Conservation (phyloP, 2,329 filamentous ascomycete species). For the Fusarium keratoplasticum region DNA sequence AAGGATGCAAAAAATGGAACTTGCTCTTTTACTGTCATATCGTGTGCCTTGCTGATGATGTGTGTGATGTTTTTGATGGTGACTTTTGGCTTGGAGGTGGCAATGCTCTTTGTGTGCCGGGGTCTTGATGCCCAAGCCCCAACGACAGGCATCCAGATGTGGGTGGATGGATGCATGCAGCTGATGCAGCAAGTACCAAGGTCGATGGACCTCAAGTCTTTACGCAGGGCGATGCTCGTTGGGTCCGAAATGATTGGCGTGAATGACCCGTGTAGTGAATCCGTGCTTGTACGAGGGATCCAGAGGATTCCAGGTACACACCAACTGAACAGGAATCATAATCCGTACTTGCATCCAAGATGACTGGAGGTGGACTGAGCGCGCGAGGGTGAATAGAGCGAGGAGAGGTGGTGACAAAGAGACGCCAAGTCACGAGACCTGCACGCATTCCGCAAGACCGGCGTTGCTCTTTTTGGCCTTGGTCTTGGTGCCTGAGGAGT, state of each 20-base stretch:
- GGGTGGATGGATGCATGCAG: background rate
- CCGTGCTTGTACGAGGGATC: background rate
- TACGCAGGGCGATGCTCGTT: background rate
- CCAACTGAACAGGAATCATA: background rate
- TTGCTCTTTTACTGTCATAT: slow-evolving; percentile 12
- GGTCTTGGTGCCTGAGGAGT: slow-evolving; percentile 38
- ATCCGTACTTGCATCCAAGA: slow-evolving; percentile 4
- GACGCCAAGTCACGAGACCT: slow-evolving; percentile 35
- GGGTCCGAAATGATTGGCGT: background rate
- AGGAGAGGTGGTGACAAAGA: slow-evolving; percentile 4
- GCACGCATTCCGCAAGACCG: slow-evolving; percentile 10
- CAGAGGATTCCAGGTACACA: background rate
- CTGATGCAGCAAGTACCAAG: background rate
- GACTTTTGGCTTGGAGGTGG: background rate
- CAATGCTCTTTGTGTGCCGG: background rate
- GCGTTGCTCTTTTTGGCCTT: background rate
- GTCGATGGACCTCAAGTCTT: background rate
- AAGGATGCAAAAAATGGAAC: slow-evolving; percentile 41
- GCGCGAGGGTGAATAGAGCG: slow-evolving; percentile 3
- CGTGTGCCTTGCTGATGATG: background rate
- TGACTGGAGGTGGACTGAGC: background rate
- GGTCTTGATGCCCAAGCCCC: background rate
- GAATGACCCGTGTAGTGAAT: background rate
- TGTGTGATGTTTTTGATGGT: background rate
- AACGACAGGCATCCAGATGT: background rate